These are phyloP conservation scores for Botryobasidium botryosum DNA, from an alignment of 768 basidiomycete species.

Conservation along the genomic window DNA sequence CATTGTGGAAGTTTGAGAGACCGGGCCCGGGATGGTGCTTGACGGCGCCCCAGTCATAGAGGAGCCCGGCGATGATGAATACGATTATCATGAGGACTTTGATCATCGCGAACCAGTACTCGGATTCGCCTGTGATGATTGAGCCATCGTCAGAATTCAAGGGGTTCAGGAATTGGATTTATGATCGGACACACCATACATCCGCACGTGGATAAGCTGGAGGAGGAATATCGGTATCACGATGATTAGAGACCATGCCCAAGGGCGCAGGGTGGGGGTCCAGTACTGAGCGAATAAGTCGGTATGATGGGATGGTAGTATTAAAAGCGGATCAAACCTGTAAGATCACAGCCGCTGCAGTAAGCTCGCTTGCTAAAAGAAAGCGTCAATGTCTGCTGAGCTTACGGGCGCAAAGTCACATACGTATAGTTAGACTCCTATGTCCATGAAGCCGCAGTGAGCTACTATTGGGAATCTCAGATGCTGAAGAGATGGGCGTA, in stretches of 20 bases:
- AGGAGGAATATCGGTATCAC: conserved; percentile 35
- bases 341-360: too few species aligned
- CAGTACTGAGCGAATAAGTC: too few species aligned
- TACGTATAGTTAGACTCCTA: too few species aligned
- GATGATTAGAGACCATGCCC: conserved; percentile 41
- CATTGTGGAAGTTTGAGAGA: conserved; percentile 31
- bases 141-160: conserved; percentile 1
- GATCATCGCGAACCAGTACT: conserved; percentile 46
- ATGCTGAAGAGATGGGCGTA: too few species aligned
- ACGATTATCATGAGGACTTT: conserved; percentile 45
- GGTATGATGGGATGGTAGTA: too few species aligned
- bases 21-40: conserved; percentile 38
- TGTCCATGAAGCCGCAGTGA: too few species aligned
- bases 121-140: conserved; percentile 31
- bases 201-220: conserved; percentile 39
- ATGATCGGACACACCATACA: conserved; percentile 29
- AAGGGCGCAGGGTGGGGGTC: conserved; percentile 50
- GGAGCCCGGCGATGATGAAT: conserved; percentile 45
- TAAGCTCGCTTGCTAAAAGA: too few species aligned
- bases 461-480: too few species aligned
- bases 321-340: too few species aligned
- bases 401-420: too few species aligned
- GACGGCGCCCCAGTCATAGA: conserved; percentile 41
- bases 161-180: not conserved
- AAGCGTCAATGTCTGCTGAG: too few species aligned